phyloP scores from a whole-genome alignment of 2,329 filamentous ascomycete species.

The Colletotrichum euphorbiae region DNA sequence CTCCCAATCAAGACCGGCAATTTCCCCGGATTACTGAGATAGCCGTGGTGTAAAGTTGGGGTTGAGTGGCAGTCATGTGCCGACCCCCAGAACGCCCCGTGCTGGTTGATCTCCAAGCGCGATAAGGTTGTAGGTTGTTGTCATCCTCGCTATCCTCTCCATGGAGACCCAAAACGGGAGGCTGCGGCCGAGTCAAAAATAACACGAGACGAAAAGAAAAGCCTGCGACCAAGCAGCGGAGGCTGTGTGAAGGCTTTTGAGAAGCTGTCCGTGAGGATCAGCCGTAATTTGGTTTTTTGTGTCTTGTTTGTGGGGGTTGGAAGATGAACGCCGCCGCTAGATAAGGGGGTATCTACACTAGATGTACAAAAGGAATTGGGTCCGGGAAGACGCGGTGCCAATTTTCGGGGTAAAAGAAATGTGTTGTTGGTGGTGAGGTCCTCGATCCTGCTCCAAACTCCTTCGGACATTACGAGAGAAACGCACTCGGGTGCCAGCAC shows the following conservation, averaged over 20 bases:
- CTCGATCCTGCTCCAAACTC: conserved; percentile 6
- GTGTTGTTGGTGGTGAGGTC: not conserved
- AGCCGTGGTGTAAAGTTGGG: not conserved
- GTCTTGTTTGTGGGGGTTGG: not conserved
- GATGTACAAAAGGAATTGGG: conserved; percentile 13
- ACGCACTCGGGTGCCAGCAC: conserved; percentile 25
- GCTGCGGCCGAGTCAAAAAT: not conserved
- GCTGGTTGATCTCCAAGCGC: conserved; percentile 3
- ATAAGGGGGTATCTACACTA: conserved; percentile 26
- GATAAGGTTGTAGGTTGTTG: not conserved
- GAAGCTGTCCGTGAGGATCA: not conserved
- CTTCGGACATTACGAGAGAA: conserved; percentile 11
- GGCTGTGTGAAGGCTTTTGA: not conserved
- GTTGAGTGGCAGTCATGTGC: too few species aligned
- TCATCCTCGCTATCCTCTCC: not conserved
- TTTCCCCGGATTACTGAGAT: not conserved
- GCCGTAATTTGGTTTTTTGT: not conserved
- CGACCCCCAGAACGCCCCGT: not conserved
- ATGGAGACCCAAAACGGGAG: not conserved
- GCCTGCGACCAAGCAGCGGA: not conserved
- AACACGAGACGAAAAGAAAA: not conserved
- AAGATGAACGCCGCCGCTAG: not conserved
- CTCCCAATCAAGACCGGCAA: not conserved
- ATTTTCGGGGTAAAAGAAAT: not conserved
- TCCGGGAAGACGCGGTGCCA: conserved; percentile 10